Evolutionary conservation across 2,329 filamentous ascomycete species (phyloP), one percentile per base, ranked within the genome.

Genomic region (Purpureocillium takamizusanense): DNA sequence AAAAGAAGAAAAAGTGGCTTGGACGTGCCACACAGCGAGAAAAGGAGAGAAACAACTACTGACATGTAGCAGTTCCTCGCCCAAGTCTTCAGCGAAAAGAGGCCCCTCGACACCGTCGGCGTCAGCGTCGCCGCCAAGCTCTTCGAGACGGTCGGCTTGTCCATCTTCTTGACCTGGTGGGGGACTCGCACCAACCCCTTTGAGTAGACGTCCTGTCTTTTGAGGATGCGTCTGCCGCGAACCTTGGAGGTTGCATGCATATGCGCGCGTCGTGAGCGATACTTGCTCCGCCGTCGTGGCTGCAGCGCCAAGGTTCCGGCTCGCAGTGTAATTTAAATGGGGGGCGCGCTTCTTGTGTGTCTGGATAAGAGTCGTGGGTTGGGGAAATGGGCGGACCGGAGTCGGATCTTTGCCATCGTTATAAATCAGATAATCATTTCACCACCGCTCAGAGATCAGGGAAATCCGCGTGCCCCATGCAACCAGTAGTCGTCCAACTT

Each of bases 151-250:
- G 78, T 97, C 43, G 92, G 90, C 47, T 77, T 97, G 42, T 88
- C 84, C 46, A 62, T 95, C 56, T 87, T 97, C 77, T 74, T 97
- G 54, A 95, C 87, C 60, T 97, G 86, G 84, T 97, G 90, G 90
- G 90, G 90, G 56, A 95, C 90, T 56, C 83, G 85, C 60, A 92
- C 87, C 67, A 90, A 88, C 72, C 87, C 87, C 44, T 94, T 95
- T 65, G 79, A 88, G 58, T 89, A 83, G 74, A 56, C n/a, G 33
- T 37, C 31, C 38, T 31, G 35, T 35, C 28, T n/a, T n/a, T n/a
- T n/a, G n/a, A n/a, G n/a, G n/a, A n/a, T n/a, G n/a, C n/a, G n/a
- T n/a, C n/a, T n/a, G n/a, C n/a, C n/a, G n/a, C n/a, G n/a, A n/a
- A n/a, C n/a, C n/a, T n/a, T n/a, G n/a, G n/a, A n/a, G n/a, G n/a